These are phyloP conservation scores for Carex myosuroides DNA, from an alignment of 176 grass and related monocot genomes.

Conservation along the genomic window DNA sequence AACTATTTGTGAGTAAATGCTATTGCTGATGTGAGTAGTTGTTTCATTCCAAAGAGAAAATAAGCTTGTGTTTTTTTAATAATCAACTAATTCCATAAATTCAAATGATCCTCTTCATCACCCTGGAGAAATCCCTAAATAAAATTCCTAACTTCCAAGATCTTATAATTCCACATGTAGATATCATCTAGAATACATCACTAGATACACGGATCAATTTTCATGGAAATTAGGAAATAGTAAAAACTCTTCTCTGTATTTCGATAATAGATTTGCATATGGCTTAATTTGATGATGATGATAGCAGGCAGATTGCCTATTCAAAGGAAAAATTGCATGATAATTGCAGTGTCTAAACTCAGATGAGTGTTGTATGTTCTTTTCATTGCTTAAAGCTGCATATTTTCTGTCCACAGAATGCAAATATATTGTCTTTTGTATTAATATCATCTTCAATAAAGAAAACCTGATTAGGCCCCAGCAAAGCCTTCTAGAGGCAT, in stretches of 20 bases:
- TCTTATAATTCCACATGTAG: too few species aligned
- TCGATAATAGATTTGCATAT: not conserved
- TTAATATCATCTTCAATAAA: not conserved
- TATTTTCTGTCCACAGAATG: not conserved
- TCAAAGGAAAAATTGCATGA: not conserved
- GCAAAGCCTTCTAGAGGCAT: too few species aligned
- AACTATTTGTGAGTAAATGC: not conserved
- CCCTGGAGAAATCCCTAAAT: not conserved
- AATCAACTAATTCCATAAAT: too few species aligned
- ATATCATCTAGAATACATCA: too few species aligned
- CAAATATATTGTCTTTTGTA: not conserved
- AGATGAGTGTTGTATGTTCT: too few species aligned
- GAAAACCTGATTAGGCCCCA: not conserved
- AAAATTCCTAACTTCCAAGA: not conserved
- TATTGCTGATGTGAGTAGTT: too few species aligned
- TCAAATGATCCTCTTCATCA: not conserved
- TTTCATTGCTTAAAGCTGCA: not conserved
- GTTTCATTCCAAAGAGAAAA: too few species aligned
- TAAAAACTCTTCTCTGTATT: not conserved
- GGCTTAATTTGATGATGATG: not conserved
- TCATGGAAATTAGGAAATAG: not conserved
- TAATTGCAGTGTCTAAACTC: not conserved
- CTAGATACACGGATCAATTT: not conserved
- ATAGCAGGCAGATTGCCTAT: too few species aligned
- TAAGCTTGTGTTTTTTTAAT: too few species aligned